These are phyloP conservation scores for Aspergillus biplanus DNA, from an alignment of 495 filamentous ascomycete genomes.

Conservation along the genomic window DNA sequence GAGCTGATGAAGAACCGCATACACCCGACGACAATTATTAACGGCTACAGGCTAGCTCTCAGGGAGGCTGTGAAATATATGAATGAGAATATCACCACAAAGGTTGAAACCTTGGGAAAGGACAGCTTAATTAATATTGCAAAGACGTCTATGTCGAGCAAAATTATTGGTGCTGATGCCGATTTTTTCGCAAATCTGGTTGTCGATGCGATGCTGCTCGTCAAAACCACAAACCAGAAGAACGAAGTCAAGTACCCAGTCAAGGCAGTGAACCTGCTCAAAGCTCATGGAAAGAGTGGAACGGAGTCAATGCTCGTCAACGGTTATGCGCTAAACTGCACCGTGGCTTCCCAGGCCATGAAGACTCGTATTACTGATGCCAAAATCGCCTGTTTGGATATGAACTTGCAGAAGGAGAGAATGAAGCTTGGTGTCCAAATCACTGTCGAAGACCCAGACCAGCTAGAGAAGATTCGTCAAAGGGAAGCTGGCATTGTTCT, in stretches of 20 bases:
- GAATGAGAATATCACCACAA: constrained; percentile 95
- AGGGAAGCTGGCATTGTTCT: constrained; percentile 91
- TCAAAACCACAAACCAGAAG: constrained; percentile 89
- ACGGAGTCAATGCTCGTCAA: constrained; percentile 90
- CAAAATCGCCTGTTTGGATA: constrained; percentile 96
- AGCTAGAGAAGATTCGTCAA: constrained; percentile 94
- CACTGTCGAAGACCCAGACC: constrained; percentile 94
- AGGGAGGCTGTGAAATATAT: constrained; percentile 98
- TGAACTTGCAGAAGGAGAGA: constrained; percentile 97
- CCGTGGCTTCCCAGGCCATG: constrained; percentile 98
- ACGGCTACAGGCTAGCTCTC: constrained; percentile 92
- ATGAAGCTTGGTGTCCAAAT: constrained; percentile 99
- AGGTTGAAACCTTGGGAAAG: constrained; percentile 86
- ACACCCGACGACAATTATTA: constrained; percentile 99
- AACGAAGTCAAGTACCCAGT: constrained; percentile 95
- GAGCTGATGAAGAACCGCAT: constrained; percentile 99
- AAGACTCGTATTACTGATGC: constrained; percentile 89
- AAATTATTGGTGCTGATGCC: constrained; percentile 94
- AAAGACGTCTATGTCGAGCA: constrained; percentile 98
- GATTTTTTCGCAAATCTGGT: constrained; percentile 98
- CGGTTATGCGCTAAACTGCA: constrained; percentile 98
- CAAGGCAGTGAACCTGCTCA: constrained; percentile 98
- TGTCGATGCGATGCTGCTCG: constrained; percentile 94
- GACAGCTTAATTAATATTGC: constrained; percentile 94
- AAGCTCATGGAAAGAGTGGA: constrained; percentile 93